These are phyloP conservation scores for Cenchrus fungigraminus DNA, from an alignment of 176 grass and related monocot species.

Conservation along the genomic window DNA sequence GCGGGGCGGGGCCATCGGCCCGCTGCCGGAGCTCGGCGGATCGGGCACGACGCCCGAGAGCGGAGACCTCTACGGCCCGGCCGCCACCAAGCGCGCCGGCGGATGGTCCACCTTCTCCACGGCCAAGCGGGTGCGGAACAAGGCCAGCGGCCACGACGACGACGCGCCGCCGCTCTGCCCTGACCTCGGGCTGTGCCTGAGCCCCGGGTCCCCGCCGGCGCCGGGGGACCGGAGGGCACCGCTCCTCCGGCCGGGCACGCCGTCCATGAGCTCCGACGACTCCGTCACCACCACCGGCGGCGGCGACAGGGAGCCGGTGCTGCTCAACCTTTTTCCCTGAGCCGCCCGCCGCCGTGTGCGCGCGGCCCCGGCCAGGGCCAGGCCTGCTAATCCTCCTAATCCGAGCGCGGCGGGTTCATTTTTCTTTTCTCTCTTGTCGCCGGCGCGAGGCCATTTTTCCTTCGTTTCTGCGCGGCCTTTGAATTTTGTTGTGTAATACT, in stretches of 20 bases:
- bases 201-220: conserved; percentile 29
- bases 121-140: conserved; percentile 45
- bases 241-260: conserved; percentile 53
- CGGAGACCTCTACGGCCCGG: conserved; percentile 36
- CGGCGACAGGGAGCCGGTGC: conserved; percentile 47
- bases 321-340: conserved; percentile 85
- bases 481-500: conserved; percentile 46
- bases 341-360: too few species aligned
- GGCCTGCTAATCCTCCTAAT: conserved; percentile 25
- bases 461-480: not conserved
- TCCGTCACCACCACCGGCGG: conserved; percentile 58
- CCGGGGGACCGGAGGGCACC: conserved; percentile 9
- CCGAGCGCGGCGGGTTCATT: not conserved
- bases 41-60: not conserved
- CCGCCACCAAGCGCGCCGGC: conserved; percentile 29
- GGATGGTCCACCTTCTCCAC: conserved; percentile 62
- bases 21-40: conserved; percentile 47
- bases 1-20: conserved; percentile 67
- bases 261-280: conserved; percentile 71
- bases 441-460: conserved; percentile 27
- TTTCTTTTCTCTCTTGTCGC: not conserved
- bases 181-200: conserved; percentile 56
- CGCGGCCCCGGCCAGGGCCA: not conserved
- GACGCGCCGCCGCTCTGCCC: conserved; percentile 20
- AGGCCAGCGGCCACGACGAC: not conserved